phyloP scores from a whole-genome alignment of 164 flowering plant species.

The Liriodendron chinense region DNA sequence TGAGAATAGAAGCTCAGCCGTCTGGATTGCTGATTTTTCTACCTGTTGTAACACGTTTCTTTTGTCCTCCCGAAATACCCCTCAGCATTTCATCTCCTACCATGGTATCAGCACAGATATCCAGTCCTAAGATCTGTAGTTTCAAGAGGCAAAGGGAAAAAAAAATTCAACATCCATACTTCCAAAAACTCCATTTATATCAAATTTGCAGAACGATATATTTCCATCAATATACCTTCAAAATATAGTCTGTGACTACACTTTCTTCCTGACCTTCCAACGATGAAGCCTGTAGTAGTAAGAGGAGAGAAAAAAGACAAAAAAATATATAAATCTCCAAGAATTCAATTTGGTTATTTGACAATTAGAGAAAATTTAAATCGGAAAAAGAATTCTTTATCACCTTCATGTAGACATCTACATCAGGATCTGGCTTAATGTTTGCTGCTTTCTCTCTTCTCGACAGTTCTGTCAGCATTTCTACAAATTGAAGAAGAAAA shows the following conservation, averaged over 20 bases:
- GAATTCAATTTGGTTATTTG: background rate
- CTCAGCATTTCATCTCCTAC: constrained; percentile 28
- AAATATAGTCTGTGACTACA: constrained; percentile 23
- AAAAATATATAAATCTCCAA: background rate
- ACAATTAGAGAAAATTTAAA: background rate
- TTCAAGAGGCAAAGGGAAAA: background rate
- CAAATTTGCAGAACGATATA: background rate
- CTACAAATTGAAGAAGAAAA: constrained; percentile 4
- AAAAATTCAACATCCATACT: background rate
- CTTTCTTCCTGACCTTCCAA: constrained; percentile 26
- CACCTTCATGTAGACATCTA: constrained; percentile 38
- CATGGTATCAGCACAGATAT: constrained; percentile 27
- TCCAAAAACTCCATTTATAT: background rate
- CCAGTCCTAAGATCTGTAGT: constrained; percentile 27
- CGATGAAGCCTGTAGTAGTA: constrained; percentile 27
- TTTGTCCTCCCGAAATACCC: constrained; percentile 31
- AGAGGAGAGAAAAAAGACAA: constrained; percentile 17
- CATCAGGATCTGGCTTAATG: constrained; percentile 32
- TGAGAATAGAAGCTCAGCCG: background rate
- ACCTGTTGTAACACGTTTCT: constrained; percentile 30
- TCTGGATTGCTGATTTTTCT: background rate
- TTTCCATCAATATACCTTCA: constrained; percentile 16
- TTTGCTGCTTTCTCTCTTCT: constrained; percentile 29
- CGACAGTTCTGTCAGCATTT: constrained; percentile 27
- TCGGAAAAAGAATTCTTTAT: background rate